Conservation (phyloP, 257 asterid genomes). For the Solanum pimpinellifolium region DNA sequence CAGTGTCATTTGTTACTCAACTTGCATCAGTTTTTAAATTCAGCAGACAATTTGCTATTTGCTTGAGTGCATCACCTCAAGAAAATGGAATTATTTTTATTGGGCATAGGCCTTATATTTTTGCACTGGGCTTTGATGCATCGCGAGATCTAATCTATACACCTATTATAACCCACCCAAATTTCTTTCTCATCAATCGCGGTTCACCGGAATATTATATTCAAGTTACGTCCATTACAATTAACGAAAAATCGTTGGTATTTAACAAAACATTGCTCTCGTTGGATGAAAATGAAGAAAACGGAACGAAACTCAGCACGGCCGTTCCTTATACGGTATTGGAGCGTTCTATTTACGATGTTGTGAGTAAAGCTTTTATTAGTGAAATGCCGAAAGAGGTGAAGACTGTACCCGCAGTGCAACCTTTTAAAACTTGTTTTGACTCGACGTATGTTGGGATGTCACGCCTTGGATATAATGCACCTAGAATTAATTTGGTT, state of each 20-base stretch:
- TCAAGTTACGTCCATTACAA: neutral
- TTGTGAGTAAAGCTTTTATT: neutral
- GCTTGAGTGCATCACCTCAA: neutral
- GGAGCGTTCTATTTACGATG: neutral
- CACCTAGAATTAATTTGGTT: neutral
- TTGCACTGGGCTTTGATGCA: neutral
- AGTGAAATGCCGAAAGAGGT: neutral
- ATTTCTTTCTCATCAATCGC: neutral
- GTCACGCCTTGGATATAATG: neutral
- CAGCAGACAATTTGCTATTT: neutral
- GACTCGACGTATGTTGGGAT: neutral
- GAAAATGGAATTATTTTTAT: neutral
- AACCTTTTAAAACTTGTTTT: neutral
- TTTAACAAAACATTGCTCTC: neutral
- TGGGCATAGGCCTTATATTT: conserved; percentile 1
- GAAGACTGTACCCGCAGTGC: neutral
- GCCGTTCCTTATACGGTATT: neutral
- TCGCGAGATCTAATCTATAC: neutral
- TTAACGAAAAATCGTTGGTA: neutral
- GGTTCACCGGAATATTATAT: neutral
- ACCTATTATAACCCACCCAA: neutral
- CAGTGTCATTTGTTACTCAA: neutral
- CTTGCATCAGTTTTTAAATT: neutral
- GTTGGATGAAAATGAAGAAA: neutral
- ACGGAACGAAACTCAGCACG: neutral